Conservation (phyloP, 352 stramenopile species). For the Pythium myriotylum region DNA sequence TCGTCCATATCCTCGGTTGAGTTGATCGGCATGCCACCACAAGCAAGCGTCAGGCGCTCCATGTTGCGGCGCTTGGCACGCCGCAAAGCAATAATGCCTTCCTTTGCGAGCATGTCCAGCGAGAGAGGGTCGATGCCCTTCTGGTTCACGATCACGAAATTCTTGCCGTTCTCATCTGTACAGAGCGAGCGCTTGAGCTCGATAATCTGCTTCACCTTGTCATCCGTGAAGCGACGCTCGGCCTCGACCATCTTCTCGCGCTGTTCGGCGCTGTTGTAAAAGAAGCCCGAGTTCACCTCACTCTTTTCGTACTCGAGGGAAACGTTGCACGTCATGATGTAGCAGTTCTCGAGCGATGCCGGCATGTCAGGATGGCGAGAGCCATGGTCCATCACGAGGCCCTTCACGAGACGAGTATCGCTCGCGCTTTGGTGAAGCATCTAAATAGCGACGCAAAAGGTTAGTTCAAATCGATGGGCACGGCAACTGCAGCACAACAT, state of each 20-base stretch:
- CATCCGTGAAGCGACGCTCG: constrained; percentile 95
- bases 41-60: constrained; percentile 99
- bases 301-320: constrained; percentile 99
- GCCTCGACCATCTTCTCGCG: constrained; percentile 97
- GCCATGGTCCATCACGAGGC: constrained; percentile 98
- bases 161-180: constrained; percentile 94
- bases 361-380: constrained; percentile 99
- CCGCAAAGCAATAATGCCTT: constrained; percentile 97
- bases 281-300: constrained; percentile 98
- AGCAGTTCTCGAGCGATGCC: constrained; percentile 94
- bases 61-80: constrained; percentile 99
- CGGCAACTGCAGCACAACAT: neutral
- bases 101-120: constrained; percentile 99
- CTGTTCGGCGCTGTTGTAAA: constrained; percentile 99
- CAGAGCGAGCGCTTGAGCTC: constrained; percentile 99
- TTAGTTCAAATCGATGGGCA: no score
- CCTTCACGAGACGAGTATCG: constrained; percentile 94
- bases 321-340: constrained; percentile 99
- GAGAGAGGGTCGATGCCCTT: constrained; percentile 99
- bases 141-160: constrained; percentile 99
- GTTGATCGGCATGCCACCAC: constrained; percentile 98
- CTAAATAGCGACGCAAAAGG: no score
- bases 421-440: constrained; percentile 97
- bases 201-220: constrained; percentile 97
- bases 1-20: constrained; percentile 97